Base-by-base conservation (phyloP, 2,329 filamentous ascomycete species). In the Alternaria burnsii region DNA sequence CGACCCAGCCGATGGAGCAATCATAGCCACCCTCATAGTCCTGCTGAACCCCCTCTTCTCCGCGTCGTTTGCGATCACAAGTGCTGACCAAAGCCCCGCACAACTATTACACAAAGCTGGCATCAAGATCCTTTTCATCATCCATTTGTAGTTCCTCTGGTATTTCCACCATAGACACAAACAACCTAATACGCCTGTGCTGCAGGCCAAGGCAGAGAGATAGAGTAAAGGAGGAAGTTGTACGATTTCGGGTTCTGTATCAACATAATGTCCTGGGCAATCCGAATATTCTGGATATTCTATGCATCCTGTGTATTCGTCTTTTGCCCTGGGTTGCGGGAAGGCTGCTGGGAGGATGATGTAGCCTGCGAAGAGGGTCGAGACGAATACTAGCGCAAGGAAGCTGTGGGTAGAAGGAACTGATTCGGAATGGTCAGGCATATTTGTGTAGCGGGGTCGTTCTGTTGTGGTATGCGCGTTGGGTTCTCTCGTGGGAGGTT, bases 281-380 rank as follows among this genome's bases (percentile, higher is more conserved):
- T 48, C 46, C 46, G 30, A 48, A 18, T 48, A 48, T 24, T 48
- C 66, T n/a, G 77, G 66, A 2, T 66, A 42, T 4, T 46, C 50
- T 14, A 52, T 61, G 26, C 67, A 52, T 16, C 36, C 42, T 16
- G 22, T 42, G 4, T 71, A 72, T 7, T 69, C 63, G 28, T 76
- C 68, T 12, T 75, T 52, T 9, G 71, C 54, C 24, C 76, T 67
- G 16, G 72, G 70, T 56, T 80, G 76, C 44, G 83, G 72, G 67
- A 86, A 87, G 0, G 83, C 85, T 6, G 82, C 83, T 0, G 84
- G 84, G 36, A 85, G 80, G 42, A 86, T 78, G 16, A 86, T 76
- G 74, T 85, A 87, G 28, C 84, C 84, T 0, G 82, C 82, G 1
- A 87, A 79, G 3, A 87, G 77, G 46, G 85, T 76, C 82, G 81